Evolutionary conservation across 2,329 filamentous ascomycete genomes (phyloP), one percentile per base, ranked within the genome.

Genomic region (Botrytis sinoallii): DNA sequence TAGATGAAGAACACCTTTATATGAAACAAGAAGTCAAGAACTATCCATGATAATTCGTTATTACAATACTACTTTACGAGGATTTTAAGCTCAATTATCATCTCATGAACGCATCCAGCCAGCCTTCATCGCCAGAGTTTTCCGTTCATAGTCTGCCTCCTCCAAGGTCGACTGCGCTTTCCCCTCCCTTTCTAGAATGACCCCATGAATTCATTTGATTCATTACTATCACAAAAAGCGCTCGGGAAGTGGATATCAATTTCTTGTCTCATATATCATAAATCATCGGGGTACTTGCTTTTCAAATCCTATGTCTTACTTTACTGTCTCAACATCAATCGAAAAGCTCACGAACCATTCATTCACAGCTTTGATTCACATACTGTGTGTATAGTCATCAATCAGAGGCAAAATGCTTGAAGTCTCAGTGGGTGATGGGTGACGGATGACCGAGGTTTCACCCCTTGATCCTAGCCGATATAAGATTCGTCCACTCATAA

Each of bases 231-330:
- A 29, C 25, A 25, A 20, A 35, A 44, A 25, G n/a, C 18, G n/a
- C 32, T 55, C 32, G 32, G 65, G 46, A 68, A 55, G 32, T 67
- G 32, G 46, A 20, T 20, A 55, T 29, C 25, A 14, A 40, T n/a
- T 52, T 68, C 65, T 40, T 68, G 65, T 68, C 65, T 68, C 46
- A 40, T 18, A 52, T 52, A 38, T 67, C 44, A 67, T 16, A 44
- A 44, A n/a, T 40, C 22, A 67, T 46, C 22, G 8, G 64, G 64
- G 22, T 29, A 40, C 44, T 67, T 67, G 22, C 44, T 52, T 40
- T 55, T 48, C 20, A 35, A 10, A 29, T 40, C 29, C 52, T 18
- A 40, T 55, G 65, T 55, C 32, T 67, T 48, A 68, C 29, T n/a
- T 10, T 25, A 14, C 44, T 22, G 35, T 55, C 65, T 67, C 46